Evolutionary conservation across 2,329 filamentous ascomycete genomes (phyloP), one percentile per base, ranked within the genome.

Genomic region (Fusarium cyanostomum): DNA sequence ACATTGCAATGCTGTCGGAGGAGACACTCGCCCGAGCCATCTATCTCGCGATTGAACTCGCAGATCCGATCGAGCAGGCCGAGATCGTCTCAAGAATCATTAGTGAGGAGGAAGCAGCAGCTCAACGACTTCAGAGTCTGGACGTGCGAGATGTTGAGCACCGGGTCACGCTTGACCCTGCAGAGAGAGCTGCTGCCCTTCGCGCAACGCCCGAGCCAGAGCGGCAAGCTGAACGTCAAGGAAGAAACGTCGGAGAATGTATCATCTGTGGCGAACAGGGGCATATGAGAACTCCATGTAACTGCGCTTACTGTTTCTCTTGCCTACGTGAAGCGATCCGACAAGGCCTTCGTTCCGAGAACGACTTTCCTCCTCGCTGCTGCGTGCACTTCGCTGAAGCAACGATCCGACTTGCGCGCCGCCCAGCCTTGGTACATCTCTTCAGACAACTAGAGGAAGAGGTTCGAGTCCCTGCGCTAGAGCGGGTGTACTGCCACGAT

Each of bases 341-440:
- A 5, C 21, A 42, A 2, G 71, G 70, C 2, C 61, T 72, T 5
- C 50, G 52, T 1, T 66, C 57, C 7, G 55, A 61, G 10, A 35
- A 54, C 2, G 59, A 59, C 7, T 72, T 72, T 11, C 70, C 70
- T 3, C 69, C 70, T 0, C 62, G 54, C 8, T 72, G 70, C 35
- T 72, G 69, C 28, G 13, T 26, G 8, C 54, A 42, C 8, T 58
- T 72, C 4, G 8, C 16, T 9, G 70, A 70, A 21, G 49, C 5
- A 3, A 61, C 51, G 0, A 18, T 72, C 9, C 42, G 42, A 0
- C 56, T 49, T 9, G 60, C 56, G 0, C 28, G 46, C 1, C 60
- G 59, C 1, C 68, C 71, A 4, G 56, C 49, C 3, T 53, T 72
- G 2, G 39, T 72, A 2, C 52, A 64, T 3, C 39, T 72, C 1